Evolutionary conservation across 2,329 filamentous ascomycete genomes (phyloP).

Genomic region (Rutstroemia sp.): DNA sequence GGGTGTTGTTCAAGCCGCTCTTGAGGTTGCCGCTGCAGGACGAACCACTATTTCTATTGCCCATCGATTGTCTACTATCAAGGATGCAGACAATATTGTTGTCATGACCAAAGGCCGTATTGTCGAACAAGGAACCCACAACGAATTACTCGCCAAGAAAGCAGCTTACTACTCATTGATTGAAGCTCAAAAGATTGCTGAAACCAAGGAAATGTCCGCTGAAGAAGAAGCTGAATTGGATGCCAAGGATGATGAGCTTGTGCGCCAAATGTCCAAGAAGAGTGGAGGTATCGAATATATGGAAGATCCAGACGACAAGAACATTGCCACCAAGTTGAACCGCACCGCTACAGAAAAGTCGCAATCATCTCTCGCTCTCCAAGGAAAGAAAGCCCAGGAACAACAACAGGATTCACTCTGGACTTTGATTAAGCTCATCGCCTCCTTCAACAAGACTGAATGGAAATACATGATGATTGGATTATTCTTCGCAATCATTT

Average conservation of each 20-base stretch:
- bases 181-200: slow-evolving; percentile 75
- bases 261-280: slow-evolving; percentile 38
- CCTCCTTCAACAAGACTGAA: slow-evolving; percentile 70
- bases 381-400: slow-evolving; percentile 42
- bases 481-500: slow-evolving; percentile 65
- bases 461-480: slow-evolving; percentile 65
- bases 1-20: slow-evolving; percentile 84
- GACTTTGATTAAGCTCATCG: slow-evolving; percentile 72
- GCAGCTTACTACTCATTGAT: slow-evolving; percentile 81
- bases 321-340: slow-evolving; percentile 50
- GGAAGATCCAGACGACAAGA: slow-evolving; percentile 53
- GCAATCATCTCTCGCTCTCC: slow-evolving; percentile 63
- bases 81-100: slow-evolving; percentile 89
- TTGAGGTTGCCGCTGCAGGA: slow-evolving; percentile 78
- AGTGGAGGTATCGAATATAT: slow-evolving; percentile 34
- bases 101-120: slow-evolving; percentile 84
- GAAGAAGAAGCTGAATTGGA: slow-evolving; percentile 46
- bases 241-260: slow-evolving; percentile 42
- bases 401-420: slow-evolving; percentile 59
- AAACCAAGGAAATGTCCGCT: slow-evolving; percentile 44
- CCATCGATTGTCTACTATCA: slow-evolving; percentile 90
- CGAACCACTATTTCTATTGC: slow-evolving; percentile 95
- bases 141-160: slow-evolving; percentile 61
- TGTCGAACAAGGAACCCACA: slow-evolving; percentile 85
- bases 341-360: slow-evolving; percentile 50